Evolutionary conservation across 164 flowering plant genomes (phyloP).

Genomic region (Hamamelis virginiana): DNA sequence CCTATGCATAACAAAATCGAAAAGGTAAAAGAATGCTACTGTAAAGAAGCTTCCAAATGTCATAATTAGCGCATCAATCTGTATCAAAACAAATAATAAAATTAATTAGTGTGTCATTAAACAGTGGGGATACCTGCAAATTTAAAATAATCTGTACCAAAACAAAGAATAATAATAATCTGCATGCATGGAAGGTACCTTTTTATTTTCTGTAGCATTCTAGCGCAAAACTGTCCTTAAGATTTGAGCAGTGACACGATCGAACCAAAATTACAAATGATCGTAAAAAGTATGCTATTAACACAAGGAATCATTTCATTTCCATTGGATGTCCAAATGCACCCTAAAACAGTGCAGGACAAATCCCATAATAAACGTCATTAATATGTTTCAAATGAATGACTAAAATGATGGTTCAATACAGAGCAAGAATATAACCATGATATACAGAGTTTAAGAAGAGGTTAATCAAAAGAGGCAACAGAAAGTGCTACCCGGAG

Average conservation of each 20-base stretch:
- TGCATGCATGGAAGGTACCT: too few relatives aligned
- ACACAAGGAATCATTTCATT: neutral
- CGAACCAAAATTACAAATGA: neutral
- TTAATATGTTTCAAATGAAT: too few relatives aligned
- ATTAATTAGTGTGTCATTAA: too few relatives aligned
- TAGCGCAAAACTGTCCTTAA: neutral
- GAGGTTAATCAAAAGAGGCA: conserved; percentile 45
- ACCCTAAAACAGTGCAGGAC: neutral
- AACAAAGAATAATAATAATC: too few relatives aligned
- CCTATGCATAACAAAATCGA: too few relatives aligned
- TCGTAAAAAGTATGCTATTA: neutral
- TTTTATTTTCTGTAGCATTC: neutral
- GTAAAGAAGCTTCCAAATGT: neutral
- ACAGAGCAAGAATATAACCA: neutral
- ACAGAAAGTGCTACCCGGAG: conserved; percentile 76
- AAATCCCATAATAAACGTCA: neutral
- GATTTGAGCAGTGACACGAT: neutral
- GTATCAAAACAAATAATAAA: too few relatives aligned
- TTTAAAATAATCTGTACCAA: too few relatives aligned
- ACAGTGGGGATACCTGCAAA: too few relatives aligned
- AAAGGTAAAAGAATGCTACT: neutral
- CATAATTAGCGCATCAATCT: too few relatives aligned
- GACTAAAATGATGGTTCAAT: too few relatives aligned
- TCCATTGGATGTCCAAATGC: neutral
- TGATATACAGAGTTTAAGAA: neutral